Evolutionary conservation across 257 asterid species (phyloP).

Genomic region (Coffea canephora): DNA sequence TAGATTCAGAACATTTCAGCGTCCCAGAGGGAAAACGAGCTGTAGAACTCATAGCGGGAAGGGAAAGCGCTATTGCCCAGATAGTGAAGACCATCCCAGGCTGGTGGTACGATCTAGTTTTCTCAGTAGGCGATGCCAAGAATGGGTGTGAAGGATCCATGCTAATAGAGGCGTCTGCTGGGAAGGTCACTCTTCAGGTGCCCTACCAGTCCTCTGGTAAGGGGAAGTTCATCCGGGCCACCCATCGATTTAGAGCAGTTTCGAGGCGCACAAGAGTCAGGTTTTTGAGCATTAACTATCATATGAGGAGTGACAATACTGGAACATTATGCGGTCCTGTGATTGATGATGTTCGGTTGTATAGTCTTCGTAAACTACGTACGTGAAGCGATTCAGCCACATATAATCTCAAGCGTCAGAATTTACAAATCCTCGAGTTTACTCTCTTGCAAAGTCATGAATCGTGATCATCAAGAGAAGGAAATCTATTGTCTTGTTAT

Average conservation of each 20-base stretch:
- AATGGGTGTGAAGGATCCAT: slow-evolving; percentile 68
- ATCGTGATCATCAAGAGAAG: not conserved
- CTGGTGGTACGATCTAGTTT: slow-evolving; percentile 43
- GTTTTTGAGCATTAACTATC: slow-evolving; percentile 65
- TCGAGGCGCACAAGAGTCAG: slow-evolving; percentile 46
- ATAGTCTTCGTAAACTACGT: slow-evolving; percentile 30
- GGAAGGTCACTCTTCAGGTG: slow-evolving; percentile 34
- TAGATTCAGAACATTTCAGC: slow-evolving; percentile 61
- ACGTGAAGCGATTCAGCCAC: not conserved
- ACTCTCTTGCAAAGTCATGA: not conserved
- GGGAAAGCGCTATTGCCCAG: slow-evolving; percentile 69
- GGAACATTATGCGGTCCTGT: slow-evolving; percentile 88
- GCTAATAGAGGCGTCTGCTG: slow-evolving; percentile 67
- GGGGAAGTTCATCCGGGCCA: slow-evolving; percentile 61
- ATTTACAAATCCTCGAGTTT: not conserved
- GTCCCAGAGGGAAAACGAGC: slow-evolving; percentile 74
- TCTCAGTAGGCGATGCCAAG: slow-evolving; percentile 65
- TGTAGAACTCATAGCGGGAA: slow-evolving; percentile 65
- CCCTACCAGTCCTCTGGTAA: slow-evolving; percentile 54
- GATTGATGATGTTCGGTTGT: slow-evolving; percentile 63
- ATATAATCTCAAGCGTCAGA: not conserved
- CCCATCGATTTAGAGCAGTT: slow-evolving; percentile 48
- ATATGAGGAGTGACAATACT: slow-evolving; percentile 60
- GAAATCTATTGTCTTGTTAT: not conserved
- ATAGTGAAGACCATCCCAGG: slow-evolving; percentile 38